A percentile compares a stretch with the other conserved stretches of the same genome.
phyloP scores from a whole-genome alignment of 2,329 filamentous ascomycete species.

The Chrysoporthe puriensis region DNA sequence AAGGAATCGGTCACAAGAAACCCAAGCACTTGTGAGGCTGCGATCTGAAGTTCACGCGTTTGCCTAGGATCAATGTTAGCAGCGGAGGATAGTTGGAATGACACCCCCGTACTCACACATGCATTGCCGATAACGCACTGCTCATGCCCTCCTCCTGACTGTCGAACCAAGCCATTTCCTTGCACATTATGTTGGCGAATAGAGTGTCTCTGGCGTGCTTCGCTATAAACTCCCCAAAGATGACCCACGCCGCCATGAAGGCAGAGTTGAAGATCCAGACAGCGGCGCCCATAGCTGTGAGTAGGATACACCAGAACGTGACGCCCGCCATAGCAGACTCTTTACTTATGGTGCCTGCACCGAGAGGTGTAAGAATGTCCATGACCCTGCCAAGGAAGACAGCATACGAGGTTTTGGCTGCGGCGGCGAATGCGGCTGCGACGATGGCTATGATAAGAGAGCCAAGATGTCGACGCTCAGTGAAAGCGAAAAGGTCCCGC shows the following conservation, averaged over 20 bases:
- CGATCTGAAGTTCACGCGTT: constrained; percentile 78
- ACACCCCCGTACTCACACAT: constrained; percentile 61
- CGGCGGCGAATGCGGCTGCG: constrained; percentile 62
- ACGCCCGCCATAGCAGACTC: constrained; percentile 59
- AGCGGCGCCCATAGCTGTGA: constrained; percentile 65
- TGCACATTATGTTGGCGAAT: constrained; percentile 71
- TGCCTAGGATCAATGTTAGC: constrained; percentile 59
- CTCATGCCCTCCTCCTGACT: constrained; percentile 69
- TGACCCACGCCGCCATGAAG: constrained; percentile 72
- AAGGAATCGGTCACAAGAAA: constrained; percentile 66
- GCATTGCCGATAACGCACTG: constrained; percentile 71
- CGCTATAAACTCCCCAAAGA: constrained; percentile 82
- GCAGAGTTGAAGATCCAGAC: constrained; percentile 70
- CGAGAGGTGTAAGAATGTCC: constrained; percentile 69
- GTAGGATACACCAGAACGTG: constrained; percentile 61
- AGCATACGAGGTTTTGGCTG: constrained; percentile 66
- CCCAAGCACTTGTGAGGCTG: constrained; percentile 79
- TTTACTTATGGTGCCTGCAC: constrained; percentile 53
- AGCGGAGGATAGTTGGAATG: no score
- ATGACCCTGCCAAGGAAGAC: constrained; percentile 78
- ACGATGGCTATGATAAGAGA: constrained; percentile 58
- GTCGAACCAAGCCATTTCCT: constrained; percentile 84
- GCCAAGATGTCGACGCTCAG: constrained; percentile 60
- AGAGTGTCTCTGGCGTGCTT: constrained; percentile 64
- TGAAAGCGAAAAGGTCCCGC: constrained; percentile 71